These are phyloP conservation scores for Ceratobasidium sp. DNA, from an alignment of 1,284 basidiomycete genomes.

Conservation along the genomic window DNA sequence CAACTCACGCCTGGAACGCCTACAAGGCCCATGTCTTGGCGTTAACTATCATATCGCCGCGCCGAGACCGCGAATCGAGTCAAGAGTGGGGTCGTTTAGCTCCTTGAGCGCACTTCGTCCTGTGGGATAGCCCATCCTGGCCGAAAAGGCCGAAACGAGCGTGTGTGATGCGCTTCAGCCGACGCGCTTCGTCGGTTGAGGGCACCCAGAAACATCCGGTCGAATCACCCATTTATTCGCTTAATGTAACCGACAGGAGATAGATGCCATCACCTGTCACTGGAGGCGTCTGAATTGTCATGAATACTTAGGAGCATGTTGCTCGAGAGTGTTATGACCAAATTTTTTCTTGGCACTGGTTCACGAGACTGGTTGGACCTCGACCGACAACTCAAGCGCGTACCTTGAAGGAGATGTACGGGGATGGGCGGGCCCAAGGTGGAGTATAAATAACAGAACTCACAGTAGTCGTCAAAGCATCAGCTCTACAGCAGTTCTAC, in stretches of 20 bases:
- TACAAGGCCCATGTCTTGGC: not conserved
- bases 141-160: slow-evolving; percentile 28
- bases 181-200: slow-evolving; percentile 27
- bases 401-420: not conserved
- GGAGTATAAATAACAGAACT: slow-evolving; percentile 30
- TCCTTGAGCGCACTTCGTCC: not conserved
- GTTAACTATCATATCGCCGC: not conserved
- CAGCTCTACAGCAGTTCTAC: not conserved
- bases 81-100: not conserved
- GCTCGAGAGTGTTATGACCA: not conserved
- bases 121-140: not conserved
- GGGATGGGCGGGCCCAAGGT: not conserved
- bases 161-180: slow-evolving; percentile 6
- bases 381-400: not conserved
- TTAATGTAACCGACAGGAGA: slow-evolving; percentile 14
- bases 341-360: not conserved
- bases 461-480: not conserved
- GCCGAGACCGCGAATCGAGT: not conserved
- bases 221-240: not conserved
- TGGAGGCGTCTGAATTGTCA: not conserved
- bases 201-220: not conserved
- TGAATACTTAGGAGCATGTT: not conserved
- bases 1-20: not conserved
- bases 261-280: not conserved
- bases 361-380: not conserved